Evolutionary conservation across 805 yeast species (phyloP).

Genomic region (Sugiyamaella chiloensis): DNA sequence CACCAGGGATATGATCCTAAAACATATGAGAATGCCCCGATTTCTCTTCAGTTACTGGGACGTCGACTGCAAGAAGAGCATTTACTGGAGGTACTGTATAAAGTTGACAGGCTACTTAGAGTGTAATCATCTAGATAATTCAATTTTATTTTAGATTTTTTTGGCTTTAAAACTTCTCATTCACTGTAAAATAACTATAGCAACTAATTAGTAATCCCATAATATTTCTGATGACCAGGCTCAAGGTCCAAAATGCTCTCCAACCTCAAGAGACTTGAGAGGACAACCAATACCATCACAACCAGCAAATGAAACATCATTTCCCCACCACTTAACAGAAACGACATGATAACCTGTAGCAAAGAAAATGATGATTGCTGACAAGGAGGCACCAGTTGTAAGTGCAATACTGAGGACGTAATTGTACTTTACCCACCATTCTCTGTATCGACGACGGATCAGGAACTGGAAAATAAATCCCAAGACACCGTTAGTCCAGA

Average conservation of each 20-base stretch:
- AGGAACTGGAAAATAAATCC: constrained; percentile 42
- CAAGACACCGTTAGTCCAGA: background rate
- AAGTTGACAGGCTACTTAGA: background rate
- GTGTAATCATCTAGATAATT: too few species aligned
- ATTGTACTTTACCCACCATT: constrained; percentile 55
- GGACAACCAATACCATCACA: constrained; percentile 15
- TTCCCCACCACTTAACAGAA: constrained; percentile 50
- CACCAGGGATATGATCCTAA: background rate
- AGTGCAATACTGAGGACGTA: constrained; percentile 48
- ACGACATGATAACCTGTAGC: constrained; percentile 38
- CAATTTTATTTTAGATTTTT: too few species aligned
- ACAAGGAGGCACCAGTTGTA: constrained; percentile 49
- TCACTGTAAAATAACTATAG: too few species aligned
- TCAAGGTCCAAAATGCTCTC: background rate
- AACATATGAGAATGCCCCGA: constrained; percentile 20
- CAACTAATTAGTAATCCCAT: too few species aligned
- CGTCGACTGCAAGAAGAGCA: constrained; percentile 55
- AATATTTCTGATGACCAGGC: too few species aligned
- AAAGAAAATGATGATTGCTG: constrained; percentile 46
- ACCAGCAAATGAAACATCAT: constrained; percentile 26
- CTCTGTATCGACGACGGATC: constrained; percentile 40
- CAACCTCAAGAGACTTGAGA: background rate
- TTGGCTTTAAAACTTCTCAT: too few species aligned
- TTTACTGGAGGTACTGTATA: background rate
- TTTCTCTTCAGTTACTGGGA: constrained; percentile 54